Evolutionary conservation across 495 filamentous ascomycete genomes (phyloP).

Genomic region (Choiromyces venosus): DNA sequence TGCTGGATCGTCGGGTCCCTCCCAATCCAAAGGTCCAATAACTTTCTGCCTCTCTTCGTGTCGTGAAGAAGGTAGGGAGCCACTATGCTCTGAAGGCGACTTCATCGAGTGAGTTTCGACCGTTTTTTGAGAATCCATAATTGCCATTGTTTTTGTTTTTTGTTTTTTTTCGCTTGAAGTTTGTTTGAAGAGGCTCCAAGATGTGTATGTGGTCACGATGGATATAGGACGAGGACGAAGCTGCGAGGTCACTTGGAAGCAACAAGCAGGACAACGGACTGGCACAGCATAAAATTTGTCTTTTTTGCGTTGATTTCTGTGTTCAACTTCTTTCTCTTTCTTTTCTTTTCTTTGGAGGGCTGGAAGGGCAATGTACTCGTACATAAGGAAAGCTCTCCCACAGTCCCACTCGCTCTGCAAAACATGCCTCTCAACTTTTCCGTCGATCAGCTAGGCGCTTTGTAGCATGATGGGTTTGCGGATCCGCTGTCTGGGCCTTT

Average conservation of each 20-base stretch:
- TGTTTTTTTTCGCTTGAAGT: slow-evolving; percentile 11
- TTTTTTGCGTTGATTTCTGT: neutral
- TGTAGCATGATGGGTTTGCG: neutral
- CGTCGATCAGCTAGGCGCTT: neutral
- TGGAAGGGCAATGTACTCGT: slow-evolving; percentile 1
- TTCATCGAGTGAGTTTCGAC: slow-evolving; percentile 19
- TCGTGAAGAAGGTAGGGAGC: slow-evolving; percentile 5
- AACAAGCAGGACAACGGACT: neutral
- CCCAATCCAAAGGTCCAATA: slow-evolving; percentile 46
- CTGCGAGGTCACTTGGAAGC: neutral
- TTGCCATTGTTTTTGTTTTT: slow-evolving; percentile 8
- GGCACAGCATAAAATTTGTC: neutral
- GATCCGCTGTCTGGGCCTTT: neutral
- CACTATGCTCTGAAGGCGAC: slow-evolving; percentile 33
- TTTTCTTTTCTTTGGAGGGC: neutral
- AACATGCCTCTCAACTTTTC: neutral
- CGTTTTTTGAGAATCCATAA: slow-evolving; percentile 26
- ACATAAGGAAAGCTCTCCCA: neutral
- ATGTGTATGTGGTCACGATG: neutral
- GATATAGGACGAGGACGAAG: neutral
- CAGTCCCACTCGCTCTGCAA: neutral
- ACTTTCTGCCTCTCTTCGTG: slow-evolving; percentile 13
- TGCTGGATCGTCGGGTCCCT: slow-evolving; percentile 53
- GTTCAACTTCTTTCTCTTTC: neutral
- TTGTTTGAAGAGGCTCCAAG: neutral